Evolutionary conservation across 768 basidiomycete genomes (phyloP), one percentile per base, ranked within the genome.

Genomic region (Collybia mongolica): DNA sequence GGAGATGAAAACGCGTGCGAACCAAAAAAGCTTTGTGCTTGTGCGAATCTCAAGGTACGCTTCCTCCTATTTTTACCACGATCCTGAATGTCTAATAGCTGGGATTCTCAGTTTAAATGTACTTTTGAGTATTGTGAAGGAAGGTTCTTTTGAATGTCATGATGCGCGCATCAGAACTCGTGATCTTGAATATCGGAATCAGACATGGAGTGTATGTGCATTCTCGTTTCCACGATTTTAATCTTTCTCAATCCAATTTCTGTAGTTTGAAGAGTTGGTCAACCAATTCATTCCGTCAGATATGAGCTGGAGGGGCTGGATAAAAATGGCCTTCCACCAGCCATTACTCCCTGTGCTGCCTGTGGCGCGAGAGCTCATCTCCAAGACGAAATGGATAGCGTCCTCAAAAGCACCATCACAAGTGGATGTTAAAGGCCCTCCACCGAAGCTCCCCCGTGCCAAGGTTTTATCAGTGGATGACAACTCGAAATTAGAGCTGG

Each of bases 1-100:
- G n/a, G 84, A 88, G 61, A 90, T 90, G 88, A 88, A 84, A 63
- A 80, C 76, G 11, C 81, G 93, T 6, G 91, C 93, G 1, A 80
- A 82, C 0, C 81, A 86, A 65, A 93, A 93, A 58, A 93, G 84
- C 5, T 96, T 95, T 58, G 81, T 93, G 39, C 73, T 83, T 37
- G 87, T 96, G 47, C 77, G 78, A 58, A 79, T 96, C 17, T 79
- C 84, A 11, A 89, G 87, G 86, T 82, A 55, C 15, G 24, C 39
- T 54, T 28, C 29, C 44, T n/a, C 20, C 60, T 52, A 7, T 53
- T 55, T n/a, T 51, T 26, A 7, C 58, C 38, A 56, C 46, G 29
- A 39, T 55, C 24, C 2, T 55, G 51, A 36, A 63, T 37, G 65
- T 38, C 44, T 39, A 36, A 41, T 9, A 17, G 5, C 40, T 29